Evolutionary conservation across 140 eudicot species (phyloP), one percentile per base, ranked within the genome.

Genomic region (Oenanthe javanica): DNA sequence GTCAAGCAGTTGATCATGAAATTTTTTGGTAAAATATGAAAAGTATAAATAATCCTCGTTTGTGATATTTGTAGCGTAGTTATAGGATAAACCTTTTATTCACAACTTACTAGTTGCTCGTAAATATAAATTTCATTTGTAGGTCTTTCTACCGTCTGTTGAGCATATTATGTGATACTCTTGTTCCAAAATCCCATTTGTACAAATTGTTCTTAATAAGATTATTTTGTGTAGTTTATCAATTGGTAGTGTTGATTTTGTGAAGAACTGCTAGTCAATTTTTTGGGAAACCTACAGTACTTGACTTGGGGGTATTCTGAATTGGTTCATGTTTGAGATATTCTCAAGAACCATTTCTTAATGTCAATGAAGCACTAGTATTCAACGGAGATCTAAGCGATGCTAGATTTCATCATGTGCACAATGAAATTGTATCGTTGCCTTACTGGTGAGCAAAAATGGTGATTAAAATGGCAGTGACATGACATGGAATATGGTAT

Each of bases 11-110:
- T 45, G 86, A 89, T 50, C 82, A 82, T 69, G 88, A 84, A 13
- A 86, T 79, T 78, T 81, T 74, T 79, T 87, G 87, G 89, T 86
- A 82, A 87, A 85, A 83, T 69, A 76, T 77, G 84, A 88, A 71
- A 82, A 88, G 86, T 47, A 78, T 84, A 21, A 90, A 85, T 86
- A 86, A 80, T 75, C 85, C 9, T 80, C 52, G 70, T 78, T 25
- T 76, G 18, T 23, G 70, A 71, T 63, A 42, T 84, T 72, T 67
- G 74, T 67, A 67, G 74, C 70, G 14, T 40, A 55, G 70, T 75
- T 75, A 75, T 74, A 43, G 27, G 12, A n/a, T 21, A 25, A 3
- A 59, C 10, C 12, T n/a, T 46, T 11, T 9, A 74, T 46, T 74
- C 23, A 27, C 50, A 9, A 18, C 71, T n/a, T 18, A 18, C 54